Percentiles rank a stretch among this genome's conserved stretches.
Conservation (phyloP, 805 yeast genomes). For the Kodamaea sagamina region DNA sequence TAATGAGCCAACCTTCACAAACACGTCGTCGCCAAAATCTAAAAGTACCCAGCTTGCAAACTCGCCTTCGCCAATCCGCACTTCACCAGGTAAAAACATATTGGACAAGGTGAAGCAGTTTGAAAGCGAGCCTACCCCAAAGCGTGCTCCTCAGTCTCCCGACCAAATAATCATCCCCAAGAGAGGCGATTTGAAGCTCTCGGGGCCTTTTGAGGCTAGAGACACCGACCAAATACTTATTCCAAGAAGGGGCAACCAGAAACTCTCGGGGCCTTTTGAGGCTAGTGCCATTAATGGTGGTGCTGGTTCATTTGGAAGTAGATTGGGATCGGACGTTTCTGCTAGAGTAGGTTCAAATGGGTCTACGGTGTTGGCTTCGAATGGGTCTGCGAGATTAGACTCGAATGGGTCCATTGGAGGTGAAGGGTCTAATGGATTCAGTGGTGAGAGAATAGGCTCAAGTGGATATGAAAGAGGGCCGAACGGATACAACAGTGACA, state of each 20-base stretch:
- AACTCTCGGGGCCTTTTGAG: slow-evolving; percentile 9
- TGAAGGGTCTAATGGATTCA: too few relatives aligned
- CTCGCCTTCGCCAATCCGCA: slow-evolving; percentile 21
- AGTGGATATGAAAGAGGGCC: too few relatives aligned
- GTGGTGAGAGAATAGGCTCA: background rate
- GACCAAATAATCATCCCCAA: slow-evolving; percentile 4
- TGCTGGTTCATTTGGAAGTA: background rate
- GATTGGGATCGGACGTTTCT: too few relatives aligned
- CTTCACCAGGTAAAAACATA: slow-evolving; percentile 26
- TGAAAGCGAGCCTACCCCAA: slow-evolving; percentile 21
- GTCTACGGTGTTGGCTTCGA: too few relatives aligned
- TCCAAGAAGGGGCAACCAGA: slow-evolving; percentile 5
- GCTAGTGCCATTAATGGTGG: slow-evolving; percentile 12
- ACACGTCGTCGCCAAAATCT: slow-evolving; percentile 19
- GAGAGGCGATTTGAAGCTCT: slow-evolving; percentile 8
- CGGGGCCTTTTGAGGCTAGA: slow-evolving; percentile 5
- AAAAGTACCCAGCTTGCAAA: slow-evolving; percentile 21
- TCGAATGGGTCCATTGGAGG: background rate
- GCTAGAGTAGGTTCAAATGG: too few relatives aligned
- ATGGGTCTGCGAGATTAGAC: too few relatives aligned
- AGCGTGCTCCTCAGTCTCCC: background rate
- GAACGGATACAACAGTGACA: background rate
- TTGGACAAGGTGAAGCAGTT: slow-evolving; percentile 41
- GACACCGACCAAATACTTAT: slow-evolving; percentile 1
- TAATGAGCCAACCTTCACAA: background rate